These are phyloP conservation scores for Pichia insulana DNA, from an alignment of 805 yeast species.

Conservation along the genomic window DNA sequence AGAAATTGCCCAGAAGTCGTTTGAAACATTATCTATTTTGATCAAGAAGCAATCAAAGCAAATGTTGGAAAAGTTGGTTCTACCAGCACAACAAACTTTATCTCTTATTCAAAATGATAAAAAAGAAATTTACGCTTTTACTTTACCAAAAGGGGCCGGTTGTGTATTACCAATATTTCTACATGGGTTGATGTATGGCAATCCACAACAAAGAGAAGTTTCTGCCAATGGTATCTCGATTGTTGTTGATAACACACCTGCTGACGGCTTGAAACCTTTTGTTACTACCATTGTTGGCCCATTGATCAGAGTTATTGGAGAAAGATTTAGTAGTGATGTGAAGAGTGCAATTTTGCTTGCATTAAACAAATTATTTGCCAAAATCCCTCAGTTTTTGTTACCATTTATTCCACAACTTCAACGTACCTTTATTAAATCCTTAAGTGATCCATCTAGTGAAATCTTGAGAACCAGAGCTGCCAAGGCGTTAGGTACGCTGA, in stretches of 20 bases:
- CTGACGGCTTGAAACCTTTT: conserved; percentile 72
- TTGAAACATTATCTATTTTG: conserved; percentile 55
- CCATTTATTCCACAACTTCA: conserved; percentile 97
- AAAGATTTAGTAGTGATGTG: conserved; percentile 81
- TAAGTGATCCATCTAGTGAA: conserved; percentile 70
- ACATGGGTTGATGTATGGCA: conserved; percentile 94
- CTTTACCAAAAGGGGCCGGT: conserved; percentile 74
- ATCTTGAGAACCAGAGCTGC: conserved; percentile 78
- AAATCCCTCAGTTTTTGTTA: conserved; percentile 83
- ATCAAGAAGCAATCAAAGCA: conserved; percentile 70
- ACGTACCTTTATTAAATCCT: conserved; percentile 88
- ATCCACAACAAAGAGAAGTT: conserved; percentile 68
- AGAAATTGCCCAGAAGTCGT: conserved; percentile 55
- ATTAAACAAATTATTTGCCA: conserved; percentile 63
- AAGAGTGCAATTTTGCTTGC: conserved; percentile 91
- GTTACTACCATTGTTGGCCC: conserved; percentile 97
- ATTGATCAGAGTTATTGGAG: conserved; percentile 94
- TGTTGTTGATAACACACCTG: conserved; percentile 76
- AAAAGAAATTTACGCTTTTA: conserved; percentile 65
- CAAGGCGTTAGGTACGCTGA: conserved; percentile 77
- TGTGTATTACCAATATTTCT: conserved; percentile 84
- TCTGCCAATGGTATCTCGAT: conserved; percentile 88
- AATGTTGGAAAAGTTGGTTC: conserved; percentile 64
- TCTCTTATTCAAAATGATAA: conserved; percentile 53
- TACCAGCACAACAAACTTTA: conserved; percentile 73